These are phyloP conservation scores for Cicer pinnatifidum DNA, from an alignment of 306 rosid species.

Conservation along the genomic window DNA sequence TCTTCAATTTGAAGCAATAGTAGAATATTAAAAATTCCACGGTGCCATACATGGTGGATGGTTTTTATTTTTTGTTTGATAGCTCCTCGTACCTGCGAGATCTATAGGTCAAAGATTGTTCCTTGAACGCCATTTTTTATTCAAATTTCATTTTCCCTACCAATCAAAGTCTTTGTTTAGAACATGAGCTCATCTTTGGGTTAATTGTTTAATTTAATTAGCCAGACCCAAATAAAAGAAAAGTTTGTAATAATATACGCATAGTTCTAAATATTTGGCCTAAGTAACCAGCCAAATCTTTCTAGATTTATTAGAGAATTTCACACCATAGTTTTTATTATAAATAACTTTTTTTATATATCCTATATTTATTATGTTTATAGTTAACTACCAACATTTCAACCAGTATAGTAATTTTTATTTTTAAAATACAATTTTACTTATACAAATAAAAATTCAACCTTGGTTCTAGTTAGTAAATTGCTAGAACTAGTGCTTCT, in stretches of 20 bases:
- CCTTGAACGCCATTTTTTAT: slow-evolving; percentile 51
- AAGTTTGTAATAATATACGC: slow-evolving; percentile 32
- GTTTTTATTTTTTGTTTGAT: slow-evolving; percentile 47
- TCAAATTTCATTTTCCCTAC: slow-evolving; percentile 42
- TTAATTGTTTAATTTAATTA: slow-evolving; percentile 38
- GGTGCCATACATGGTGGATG: slow-evolving; percentile 52
- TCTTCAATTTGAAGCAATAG: slow-evolving; percentile 38
- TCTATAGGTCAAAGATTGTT: slow-evolving; percentile 80
- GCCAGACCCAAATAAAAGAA: slow-evolving; percentile 27
- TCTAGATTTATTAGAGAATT: too few relatives aligned
- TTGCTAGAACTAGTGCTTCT: too few relatives aligned
- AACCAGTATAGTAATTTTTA: too few relatives aligned
- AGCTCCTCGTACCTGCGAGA: slow-evolving; percentile 59
- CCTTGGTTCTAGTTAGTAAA: too few relatives aligned
- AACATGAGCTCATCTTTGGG: slow-evolving; percentile 51
- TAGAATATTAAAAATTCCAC: slow-evolving; percentile 36
- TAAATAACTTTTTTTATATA: too few relatives aligned
- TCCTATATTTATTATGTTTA: too few relatives aligned
- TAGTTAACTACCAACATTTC: too few relatives aligned
- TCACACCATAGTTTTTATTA: too few relatives aligned
- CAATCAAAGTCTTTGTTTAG: slow-evolving; percentile 49
- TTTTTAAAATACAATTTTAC: too few relatives aligned
- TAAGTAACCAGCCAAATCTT: too few relatives aligned
- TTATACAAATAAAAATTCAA: too few relatives aligned
- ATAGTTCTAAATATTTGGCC: not conserved